Evolutionary conservation across 306 rosid genomes (phyloP).

Genomic region (Vigna nakashimae): DNA sequence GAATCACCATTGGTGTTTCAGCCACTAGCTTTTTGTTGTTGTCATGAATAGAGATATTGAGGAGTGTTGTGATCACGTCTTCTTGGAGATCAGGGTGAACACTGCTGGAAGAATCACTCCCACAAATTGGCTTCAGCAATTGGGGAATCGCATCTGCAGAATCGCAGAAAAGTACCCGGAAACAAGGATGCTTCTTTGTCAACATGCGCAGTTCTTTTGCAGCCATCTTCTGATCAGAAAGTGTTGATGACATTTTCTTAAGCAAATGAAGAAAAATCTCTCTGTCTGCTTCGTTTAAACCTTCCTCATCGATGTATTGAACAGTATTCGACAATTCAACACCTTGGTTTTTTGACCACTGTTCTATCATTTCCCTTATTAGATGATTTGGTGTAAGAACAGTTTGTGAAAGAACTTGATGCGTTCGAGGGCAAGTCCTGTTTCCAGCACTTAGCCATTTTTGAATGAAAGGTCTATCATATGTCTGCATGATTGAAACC

Average conservation of each 20-base stretch:
- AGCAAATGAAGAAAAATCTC: conserved; percentile 67
- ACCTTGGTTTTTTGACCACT: conserved; percentile 75
- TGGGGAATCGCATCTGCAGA: conserved; percentile 67
- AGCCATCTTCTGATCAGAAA: conserved; percentile 74
- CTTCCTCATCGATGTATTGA: conserved; percentile 57
- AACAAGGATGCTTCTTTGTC: conserved; percentile 84
- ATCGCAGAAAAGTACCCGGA: conserved; percentile 80
- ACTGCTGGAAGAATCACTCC: conserved; percentile 47
- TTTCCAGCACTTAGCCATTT: conserved; percentile 84
- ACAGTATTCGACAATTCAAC: conserved; percentile 63
- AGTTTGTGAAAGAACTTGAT: conserved; percentile 84
- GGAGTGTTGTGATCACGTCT: conserved; percentile 85
- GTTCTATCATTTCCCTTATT: conserved; percentile 73
- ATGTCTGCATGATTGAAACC: conserved; percentile 68
- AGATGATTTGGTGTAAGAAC: conserved; percentile 79
- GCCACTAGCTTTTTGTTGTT: conserved; percentile 87
- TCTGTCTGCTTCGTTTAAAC: conserved; percentile 62
- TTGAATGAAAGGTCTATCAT: conserved; percentile 79
- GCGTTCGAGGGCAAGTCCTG: conserved; percentile 78
- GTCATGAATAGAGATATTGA: conserved; percentile 87
- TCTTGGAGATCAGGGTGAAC: conserved; percentile 71
- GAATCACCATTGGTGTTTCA: conserved; percentile 78
- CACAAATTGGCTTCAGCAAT: conserved; percentile 73
- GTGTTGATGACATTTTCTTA: conserved; percentile 71
- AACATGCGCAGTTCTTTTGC: conserved; percentile 84